phyloP scores from a whole-genome alignment of 345 rosid genomes.

The Hibiscus syriacus region DNA sequence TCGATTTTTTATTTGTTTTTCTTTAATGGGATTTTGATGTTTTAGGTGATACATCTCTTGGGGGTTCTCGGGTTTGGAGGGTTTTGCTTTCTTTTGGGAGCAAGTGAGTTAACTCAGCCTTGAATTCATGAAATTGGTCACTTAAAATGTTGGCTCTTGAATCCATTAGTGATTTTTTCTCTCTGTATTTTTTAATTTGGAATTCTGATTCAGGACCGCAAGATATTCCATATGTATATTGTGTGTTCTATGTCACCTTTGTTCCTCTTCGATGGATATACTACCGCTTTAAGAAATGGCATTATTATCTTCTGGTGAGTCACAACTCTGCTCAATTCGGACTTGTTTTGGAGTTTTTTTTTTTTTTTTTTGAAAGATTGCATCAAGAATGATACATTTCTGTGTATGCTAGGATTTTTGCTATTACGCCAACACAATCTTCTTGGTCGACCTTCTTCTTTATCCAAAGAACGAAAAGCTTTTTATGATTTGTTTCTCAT shows the following conservation, averaged over 20 bases:
- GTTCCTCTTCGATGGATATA: constrained; percentile 98
- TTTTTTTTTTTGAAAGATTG: not conserved
- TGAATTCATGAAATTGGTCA: constrained; percentile 11
- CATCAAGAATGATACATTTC: constrained; percentile 1
- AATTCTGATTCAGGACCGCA: constrained; percentile 64
- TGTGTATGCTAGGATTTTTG: constrained; percentile 74
- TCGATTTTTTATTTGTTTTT: not conserved
- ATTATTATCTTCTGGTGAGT: constrained; percentile 90
- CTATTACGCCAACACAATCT: constrained; percentile 93
- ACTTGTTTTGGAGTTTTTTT: not conserved
- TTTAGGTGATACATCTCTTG: constrained; percentile 73
- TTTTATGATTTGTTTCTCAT: constrained; percentile 95
- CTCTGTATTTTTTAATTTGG: not conserved
- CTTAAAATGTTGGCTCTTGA: not conserved
- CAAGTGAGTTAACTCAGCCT: constrained; percentile 47
- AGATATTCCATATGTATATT: constrained; percentile 73
- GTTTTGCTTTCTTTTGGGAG: constrained; percentile 85
- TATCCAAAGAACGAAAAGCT: constrained; percentile 81
- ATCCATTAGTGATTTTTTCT: constrained; percentile 4
- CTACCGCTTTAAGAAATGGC: constrained; percentile 96
- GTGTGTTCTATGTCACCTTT: constrained; percentile 66
- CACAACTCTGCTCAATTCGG: not conserved
- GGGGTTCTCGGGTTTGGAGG: constrained; percentile 95
- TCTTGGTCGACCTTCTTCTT: constrained; percentile 76
- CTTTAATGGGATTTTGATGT: constrained; percentile 9